These are phyloP conservation scores for Starmera dryadoides DNA, from an alignment of 805 yeast genomes.

Conservation along the genomic window DNA sequence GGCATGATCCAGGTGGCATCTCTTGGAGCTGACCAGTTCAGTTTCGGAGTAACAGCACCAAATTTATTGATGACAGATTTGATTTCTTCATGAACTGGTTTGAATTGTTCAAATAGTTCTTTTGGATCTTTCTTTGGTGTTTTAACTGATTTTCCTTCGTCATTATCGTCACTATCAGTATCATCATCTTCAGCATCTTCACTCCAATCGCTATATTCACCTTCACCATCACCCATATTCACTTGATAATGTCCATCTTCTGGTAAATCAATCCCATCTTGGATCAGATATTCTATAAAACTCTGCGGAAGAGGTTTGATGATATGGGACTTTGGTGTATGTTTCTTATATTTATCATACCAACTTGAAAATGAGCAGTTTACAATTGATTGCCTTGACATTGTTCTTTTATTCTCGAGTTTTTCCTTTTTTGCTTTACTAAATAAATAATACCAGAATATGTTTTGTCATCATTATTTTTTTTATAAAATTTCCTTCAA, in stretches of 20 bases:
- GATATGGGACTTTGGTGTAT: slow-evolving; percentile 43
- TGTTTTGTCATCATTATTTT: slow-evolving; percentile 15
- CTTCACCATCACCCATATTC: slow-evolving; percentile 38
- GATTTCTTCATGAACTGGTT: slow-evolving; percentile 52
- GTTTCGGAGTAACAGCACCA: slow-evolving; percentile 73
- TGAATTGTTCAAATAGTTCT: slow-evolving; percentile 35
- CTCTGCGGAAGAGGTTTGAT: slow-evolving; percentile 50
- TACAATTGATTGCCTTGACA: slow-evolving; percentile 34
- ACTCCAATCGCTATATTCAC: slow-evolving; percentile 72
- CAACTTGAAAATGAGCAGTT: slow-evolving; percentile 53
- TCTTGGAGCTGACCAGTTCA: slow-evolving; percentile 96
- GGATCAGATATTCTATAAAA: slow-evolving; percentile 52
- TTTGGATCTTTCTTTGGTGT: slow-evolving; percentile 7
- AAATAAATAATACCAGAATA: slow-evolving; percentile 4
- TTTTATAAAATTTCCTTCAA: background rate
- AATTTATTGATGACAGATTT: slow-evolving; percentile 35
- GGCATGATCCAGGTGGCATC: slow-evolving; percentile 92
- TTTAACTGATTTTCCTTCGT: slow-evolving; percentile 7
- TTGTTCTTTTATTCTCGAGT: slow-evolving; percentile 1
- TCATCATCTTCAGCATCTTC: slow-evolving; percentile 23
- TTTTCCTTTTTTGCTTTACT: too few relatives aligned
- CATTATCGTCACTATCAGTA: slow-evolving; percentile 13
- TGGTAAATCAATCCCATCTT: slow-evolving; percentile 66
- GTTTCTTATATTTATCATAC: slow-evolving; percentile 43
- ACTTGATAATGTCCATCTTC: slow-evolving; percentile 31